Conservation (phyloP, 2,329 filamentous ascomycete species). For the Coniochaeta sp. region DNA sequence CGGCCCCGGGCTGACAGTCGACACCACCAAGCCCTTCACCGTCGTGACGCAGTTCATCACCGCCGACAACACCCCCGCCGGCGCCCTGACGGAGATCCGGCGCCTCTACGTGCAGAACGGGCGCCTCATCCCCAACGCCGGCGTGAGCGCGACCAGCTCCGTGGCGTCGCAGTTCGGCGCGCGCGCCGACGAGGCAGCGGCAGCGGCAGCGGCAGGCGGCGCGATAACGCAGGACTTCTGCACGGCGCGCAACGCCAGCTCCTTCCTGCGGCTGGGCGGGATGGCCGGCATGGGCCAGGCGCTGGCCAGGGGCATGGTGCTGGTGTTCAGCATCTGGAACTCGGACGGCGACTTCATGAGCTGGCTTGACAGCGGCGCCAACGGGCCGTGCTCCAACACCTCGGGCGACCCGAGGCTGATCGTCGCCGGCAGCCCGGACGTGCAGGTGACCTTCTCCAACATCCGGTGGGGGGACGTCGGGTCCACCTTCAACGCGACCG, state of each 20-base stretch:
- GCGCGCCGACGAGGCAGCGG: constrained; percentile 41
- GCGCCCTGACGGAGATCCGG: constrained; percentile 34
- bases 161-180: constrained; percentile 43
- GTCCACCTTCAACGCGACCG: constrained; percentile 26
- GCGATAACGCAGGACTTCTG: constrained; percentile 44
- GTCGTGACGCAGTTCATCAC: constrained; percentile 39
- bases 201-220: constrained; percentile 7
- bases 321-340: constrained; percentile 41
- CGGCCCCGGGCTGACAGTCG: constrained; percentile 25
- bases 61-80: constrained; percentile 22
- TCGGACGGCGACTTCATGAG: constrained; percentile 38
- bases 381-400: constrained; percentile 40
- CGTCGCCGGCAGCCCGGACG: constrained; percentile 26
- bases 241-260: constrained; percentile 33
- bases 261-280: constrained; percentile 42
- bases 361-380: constrained; percentile 37
- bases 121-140: constrained; percentile 35
- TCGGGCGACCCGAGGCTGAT: constrained; percentile 37
- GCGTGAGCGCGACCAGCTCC: constrained; percentile 34
- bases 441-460: constrained; percentile 37
- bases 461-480: constrained; percentile 44
- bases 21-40: constrained; percentile 30
- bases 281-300: constrained; percentile 41
- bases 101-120: constrained; percentile 42
- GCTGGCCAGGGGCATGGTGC: constrained; percentile 34